Percentiles rank a stretch among this genome's conserved stretches.
phyloP scores from a whole-genome alignment of 2,329 filamentous ascomycete genomes.

The Elsinoe fawcettii region DNA sequence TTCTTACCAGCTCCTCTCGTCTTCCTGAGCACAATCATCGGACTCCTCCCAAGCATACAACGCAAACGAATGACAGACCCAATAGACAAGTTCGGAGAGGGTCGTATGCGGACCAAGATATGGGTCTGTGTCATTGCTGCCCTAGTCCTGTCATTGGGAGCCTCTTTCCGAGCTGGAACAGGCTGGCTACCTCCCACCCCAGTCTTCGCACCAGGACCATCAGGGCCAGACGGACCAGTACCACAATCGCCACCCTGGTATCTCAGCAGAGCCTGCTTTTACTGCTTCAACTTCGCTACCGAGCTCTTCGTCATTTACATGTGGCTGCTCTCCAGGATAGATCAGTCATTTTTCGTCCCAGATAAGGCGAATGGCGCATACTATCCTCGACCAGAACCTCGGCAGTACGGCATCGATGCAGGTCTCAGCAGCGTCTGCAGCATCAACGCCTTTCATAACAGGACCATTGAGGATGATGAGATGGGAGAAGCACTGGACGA shows the following conservation, averaged over 20 bases:
- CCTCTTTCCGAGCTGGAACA: conserved; percentile 58
- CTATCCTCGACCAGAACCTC: conserved; percentile 13
- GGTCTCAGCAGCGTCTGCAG: background rate
- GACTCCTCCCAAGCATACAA: conserved; percentile 32
- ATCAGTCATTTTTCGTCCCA: conserved; percentile 67
- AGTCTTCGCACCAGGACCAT: conserved; percentile 26
- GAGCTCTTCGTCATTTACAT: conserved; percentile 63
- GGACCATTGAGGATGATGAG: background rate
- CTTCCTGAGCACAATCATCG: conserved; percentile 38
- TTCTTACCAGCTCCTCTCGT: conserved; percentile 59
- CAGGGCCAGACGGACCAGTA: conserved; percentile 12
- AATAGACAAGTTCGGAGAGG: conserved; percentile 58
- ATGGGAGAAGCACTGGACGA: background rate
- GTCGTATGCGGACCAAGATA: conserved; percentile 60
- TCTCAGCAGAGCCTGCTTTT: conserved; percentile 65
- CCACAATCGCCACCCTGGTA: conserved; percentile 57
- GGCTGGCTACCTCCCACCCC: conserved; percentile 42
- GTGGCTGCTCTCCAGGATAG: conserved; percentile 62
- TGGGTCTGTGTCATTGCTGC: conserved; percentile 53
- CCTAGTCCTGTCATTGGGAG: conserved; percentile 57
- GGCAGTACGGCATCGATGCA: background rate
- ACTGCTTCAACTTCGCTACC: conserved; percentile 68
- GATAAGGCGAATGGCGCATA: conserved; percentile 54
- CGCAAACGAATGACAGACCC: conserved; percentile 19
- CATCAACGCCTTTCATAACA: conserved; percentile 1